These are phyloP conservation scores for Rubroboletus pulcherrimus DNA, from an alignment of 768 basidiomycete genomes.

Conservation along the genomic window DNA sequence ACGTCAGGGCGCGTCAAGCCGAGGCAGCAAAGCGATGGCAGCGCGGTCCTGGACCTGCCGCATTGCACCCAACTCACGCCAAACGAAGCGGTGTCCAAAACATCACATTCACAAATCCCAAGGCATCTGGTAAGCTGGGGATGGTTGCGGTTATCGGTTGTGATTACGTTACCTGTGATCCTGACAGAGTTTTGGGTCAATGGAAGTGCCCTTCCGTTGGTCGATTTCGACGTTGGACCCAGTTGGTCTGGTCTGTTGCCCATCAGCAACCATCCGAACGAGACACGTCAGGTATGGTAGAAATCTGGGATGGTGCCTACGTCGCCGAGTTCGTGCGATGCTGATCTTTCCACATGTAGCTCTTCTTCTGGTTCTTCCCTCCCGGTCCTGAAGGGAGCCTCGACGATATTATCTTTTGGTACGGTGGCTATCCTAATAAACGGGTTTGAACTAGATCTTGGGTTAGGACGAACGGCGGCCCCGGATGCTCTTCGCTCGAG, in stretches of 20 bases:
- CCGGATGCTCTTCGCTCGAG: conserved; percentile 72
- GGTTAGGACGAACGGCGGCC: conserved; percentile 74
- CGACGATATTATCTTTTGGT: conserved; percentile 78
- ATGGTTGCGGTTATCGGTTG: neutral
- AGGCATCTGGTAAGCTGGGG: conserved; percentile 47
- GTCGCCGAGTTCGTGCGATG: neutral
- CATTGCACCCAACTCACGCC: neutral
- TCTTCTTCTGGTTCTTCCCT: conserved; percentile 86
- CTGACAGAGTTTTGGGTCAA: conserved; percentile 64
- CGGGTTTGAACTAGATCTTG: neutral
- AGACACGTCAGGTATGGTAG: conserved; percentile 57
- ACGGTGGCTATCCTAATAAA: neutral
- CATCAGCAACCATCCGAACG: conserved; percentile 55
- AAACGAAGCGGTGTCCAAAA: conserved; percentile 43
- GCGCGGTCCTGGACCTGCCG: neutral
- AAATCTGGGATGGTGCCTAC: too few species aligned
- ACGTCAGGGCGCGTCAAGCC: conserved; percentile 42
- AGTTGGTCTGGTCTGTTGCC: conserved; percentile 75
- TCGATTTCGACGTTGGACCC: conserved; percentile 71
- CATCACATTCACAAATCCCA: conserved; percentile 68
- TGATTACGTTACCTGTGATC: neutral
- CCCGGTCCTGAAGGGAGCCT: conserved; percentile 67
- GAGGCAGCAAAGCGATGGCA: conserved; percentile 46
- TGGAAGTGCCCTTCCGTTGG: conserved; percentile 59
- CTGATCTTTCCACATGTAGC: conserved; percentile 34